These are phyloP conservation scores for Echium plantagineum DNA, from an alignment of 257 asterid genomes.

Conservation along the genomic window DNA sequence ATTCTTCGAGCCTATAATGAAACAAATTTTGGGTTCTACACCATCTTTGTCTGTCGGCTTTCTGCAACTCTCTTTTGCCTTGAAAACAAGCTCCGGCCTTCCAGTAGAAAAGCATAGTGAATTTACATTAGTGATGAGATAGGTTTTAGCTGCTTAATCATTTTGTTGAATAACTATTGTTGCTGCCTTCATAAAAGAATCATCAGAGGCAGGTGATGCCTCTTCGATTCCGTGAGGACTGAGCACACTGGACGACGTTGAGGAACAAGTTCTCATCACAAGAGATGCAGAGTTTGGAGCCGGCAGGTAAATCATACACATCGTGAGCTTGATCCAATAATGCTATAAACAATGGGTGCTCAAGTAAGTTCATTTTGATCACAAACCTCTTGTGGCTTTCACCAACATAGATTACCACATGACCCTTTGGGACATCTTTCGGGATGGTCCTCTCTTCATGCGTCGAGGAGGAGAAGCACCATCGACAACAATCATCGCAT, in stretches of 20 bases:
- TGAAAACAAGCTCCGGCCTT: too few species aligned
- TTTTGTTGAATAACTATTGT: conserved; percentile 11
- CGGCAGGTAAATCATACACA: conserved; percentile 44
- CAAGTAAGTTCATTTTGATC: conserved; percentile 52
- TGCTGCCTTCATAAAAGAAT: conserved; percentile 5
- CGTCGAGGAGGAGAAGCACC: conserved; percentile 34
- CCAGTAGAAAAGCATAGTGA: background rate
- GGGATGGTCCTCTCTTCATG: conserved; percentile 47
- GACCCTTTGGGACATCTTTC: conserved; percentile 82
- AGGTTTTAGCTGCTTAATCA: conserved; percentile 4
- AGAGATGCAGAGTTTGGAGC: conserved; percentile 68
- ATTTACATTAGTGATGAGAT: background rate
- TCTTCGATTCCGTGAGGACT: conserved; percentile 39
- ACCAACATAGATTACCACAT: conserved; percentile 74
- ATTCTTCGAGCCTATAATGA: background rate
- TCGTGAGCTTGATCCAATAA: conserved; percentile 80
- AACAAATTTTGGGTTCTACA: too few species aligned
- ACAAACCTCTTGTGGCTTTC: conserved; percentile 59
- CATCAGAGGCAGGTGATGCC: conserved; percentile 33
- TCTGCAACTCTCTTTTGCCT: background rate
- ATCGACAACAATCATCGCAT: conserved; percentile 36
- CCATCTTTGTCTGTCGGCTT: too few species aligned
- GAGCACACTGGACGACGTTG: conserved; percentile 52
- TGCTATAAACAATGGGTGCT: conserved; percentile 68
- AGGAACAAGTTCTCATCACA: conserved; percentile 74